Conservation (phyloP, 371 early-diverging fungal species). For the Mucor plumbeus region DNA sequence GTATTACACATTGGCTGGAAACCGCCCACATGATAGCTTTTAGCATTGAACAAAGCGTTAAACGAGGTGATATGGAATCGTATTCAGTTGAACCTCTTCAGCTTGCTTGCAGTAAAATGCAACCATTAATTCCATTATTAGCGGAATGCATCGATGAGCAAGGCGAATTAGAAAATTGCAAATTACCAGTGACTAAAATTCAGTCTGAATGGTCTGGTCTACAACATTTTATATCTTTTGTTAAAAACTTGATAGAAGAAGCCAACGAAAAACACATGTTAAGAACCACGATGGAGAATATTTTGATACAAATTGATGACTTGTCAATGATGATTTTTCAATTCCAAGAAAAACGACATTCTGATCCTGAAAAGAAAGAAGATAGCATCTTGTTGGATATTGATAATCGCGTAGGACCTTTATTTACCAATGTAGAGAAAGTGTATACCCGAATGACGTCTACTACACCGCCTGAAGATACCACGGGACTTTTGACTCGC, state of each 20-base stretch:
- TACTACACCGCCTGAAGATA: slow-evolving; percentile 34
- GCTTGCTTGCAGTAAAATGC: slow-evolving; percentile 12
- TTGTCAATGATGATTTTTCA: slow-evolving; percentile 50
- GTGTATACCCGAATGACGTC: slow-evolving; percentile 58
- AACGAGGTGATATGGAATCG: slow-evolving; percentile 26
- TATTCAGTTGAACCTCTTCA: slow-evolving; percentile 29
- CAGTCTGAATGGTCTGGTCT: slow-evolving; percentile 57
- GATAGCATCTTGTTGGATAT: slow-evolving; percentile 56
- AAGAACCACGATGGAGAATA: slow-evolving; percentile 33
- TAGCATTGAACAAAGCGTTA: slow-evolving; percentile 40
- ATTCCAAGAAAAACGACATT: slow-evolving; percentile 45
- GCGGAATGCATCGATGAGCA: slow-evolving; percentile 21
- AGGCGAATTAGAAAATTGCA: slow-evolving; percentile 4
- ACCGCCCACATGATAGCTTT: slow-evolving; percentile 46
- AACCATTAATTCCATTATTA: slow-evolving; percentile 27
- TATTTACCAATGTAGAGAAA: slow-evolving; percentile 57
- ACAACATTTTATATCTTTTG: slow-evolving; percentile 45
- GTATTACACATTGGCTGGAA: slow-evolving; percentile 43
- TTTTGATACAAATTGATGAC: slow-evolving; percentile 43
- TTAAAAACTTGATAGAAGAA: slow-evolving; percentile 31
- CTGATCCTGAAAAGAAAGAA: slow-evolving; percentile 28
- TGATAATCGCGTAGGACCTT: slow-evolving; percentile 58
- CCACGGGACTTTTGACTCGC: slow-evolving; percentile 40
- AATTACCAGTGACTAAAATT: slow-evolving; percentile 38
- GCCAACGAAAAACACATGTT: slow-evolving; percentile 25